phyloP scores from a whole-genome alignment of 2,329 filamentous ascomycete genomes.

The Beauveria sp. region DNA sequence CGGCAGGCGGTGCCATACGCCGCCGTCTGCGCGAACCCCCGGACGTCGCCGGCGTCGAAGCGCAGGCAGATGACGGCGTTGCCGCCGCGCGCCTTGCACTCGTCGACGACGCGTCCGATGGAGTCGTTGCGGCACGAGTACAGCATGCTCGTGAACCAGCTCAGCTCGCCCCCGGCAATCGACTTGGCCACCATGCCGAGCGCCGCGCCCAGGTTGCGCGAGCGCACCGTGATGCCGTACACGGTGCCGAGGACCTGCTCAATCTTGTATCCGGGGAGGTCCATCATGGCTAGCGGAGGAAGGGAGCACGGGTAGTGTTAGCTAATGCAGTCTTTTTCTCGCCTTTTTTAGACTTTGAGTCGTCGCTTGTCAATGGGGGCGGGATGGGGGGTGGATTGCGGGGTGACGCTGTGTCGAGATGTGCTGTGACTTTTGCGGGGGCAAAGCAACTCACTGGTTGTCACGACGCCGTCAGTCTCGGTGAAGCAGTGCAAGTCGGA shows the following conservation, averaged over 20 bases:
- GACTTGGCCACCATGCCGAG: conserved; percentile 50
- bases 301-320: background rate
- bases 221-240: conserved; percentile 49
- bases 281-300: conserved; percentile 45
- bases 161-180: conserved; percentile 50
- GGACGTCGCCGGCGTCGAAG: conserved; percentile 49
- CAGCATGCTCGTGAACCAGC: conserved; percentile 51
- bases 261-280: conserved; percentile 53
- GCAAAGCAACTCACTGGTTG: conserved; percentile 34
- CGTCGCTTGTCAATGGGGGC: no score
- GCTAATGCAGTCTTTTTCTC: background rate
- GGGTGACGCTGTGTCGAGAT: no score
- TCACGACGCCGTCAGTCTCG: conserved; percentile 54
- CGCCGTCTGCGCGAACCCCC: conserved; percentile 49
- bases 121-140: conserved; percentile 53
- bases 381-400: no score
- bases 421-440: background rate
- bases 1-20: conserved; percentile 53
- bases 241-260: conserved; percentile 50
- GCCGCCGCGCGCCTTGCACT: conserved; percentile 49
- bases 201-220: conserved; percentile 50
- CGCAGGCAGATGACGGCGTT: conserved; percentile 53
- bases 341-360: no score
- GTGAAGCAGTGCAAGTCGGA: conserved; percentile 51
- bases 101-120: conserved; percentile 46